phyloP scores from a whole-genome alignment of 768 basidiomycete species.

The Suillus alpinus region DNA sequence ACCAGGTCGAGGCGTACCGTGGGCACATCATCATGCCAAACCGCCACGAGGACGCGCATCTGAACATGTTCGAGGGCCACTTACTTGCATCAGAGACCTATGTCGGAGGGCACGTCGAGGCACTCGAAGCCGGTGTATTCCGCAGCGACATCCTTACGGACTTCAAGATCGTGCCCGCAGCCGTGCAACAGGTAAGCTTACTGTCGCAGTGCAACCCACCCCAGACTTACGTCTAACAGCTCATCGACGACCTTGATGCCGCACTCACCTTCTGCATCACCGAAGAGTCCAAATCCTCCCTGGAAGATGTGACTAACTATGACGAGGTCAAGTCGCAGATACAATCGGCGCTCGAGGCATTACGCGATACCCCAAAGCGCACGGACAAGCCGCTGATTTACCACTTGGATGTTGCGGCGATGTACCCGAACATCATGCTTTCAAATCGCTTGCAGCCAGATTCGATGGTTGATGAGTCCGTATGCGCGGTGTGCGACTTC shows the following conservation, averaged over 20 bases:
- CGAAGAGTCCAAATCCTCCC: conserved; percentile 75
- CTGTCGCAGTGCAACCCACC: neutral
- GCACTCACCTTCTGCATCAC: conserved; percentile 86
- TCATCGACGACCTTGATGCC: conserved; percentile 92
- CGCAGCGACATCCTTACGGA: conserved; percentile 92
- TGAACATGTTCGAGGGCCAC: conserved; percentile 94
- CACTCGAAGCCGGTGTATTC: conserved; percentile 97
- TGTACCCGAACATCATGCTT: conserved; percentile 99
- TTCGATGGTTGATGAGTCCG: conserved; percentile 94
- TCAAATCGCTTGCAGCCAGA: conserved; percentile 98
- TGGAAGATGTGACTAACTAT: conserved; percentile 92
- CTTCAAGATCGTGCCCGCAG: conserved; percentile 90
- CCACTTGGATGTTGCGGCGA: conserved; percentile 97
- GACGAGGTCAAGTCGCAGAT: conserved; percentile 87
- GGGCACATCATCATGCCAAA: conserved; percentile 97
- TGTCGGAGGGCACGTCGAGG: conserved; percentile 98
- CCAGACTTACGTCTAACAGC: conserved; percentile 39
- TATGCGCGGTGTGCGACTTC: conserved; percentile 97
- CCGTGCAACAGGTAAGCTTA: conserved; percentile 63
- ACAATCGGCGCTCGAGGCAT: conserved; percentile 70
- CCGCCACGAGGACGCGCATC: conserved; percentile 88
- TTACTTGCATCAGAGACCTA: conserved; percentile 97
- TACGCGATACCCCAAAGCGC: conserved; percentile 90
- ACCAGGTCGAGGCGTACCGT: conserved; percentile 91
- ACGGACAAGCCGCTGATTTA: conserved; percentile 94